A percentile compares a stretch with the other conserved stretches of the same genome.
These are phyloP conservation scores for Penicillium brevicompactum DNA, from an alignment of 2,329 filamentous ascomycete species.

Conservation along the genomic window DNA sequence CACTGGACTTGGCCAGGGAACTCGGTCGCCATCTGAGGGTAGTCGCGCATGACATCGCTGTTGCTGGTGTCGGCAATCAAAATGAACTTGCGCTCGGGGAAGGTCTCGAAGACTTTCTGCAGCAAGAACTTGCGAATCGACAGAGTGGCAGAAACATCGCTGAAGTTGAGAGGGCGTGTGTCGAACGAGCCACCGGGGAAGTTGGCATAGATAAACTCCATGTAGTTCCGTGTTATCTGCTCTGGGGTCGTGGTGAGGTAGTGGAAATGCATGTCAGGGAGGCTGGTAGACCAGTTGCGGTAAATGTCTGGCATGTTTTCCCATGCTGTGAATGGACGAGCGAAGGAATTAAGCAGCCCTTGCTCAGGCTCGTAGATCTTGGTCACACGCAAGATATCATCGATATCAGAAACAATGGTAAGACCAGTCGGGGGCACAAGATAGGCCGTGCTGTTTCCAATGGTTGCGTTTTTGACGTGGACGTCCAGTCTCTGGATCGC, in stretches of 20 bases:
- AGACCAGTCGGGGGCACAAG: slow-evolving; percentile 70
- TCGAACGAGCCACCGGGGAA: slow-evolving; percentile 79
- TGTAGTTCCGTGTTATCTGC: slow-evolving; percentile 75
- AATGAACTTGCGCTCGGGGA: slow-evolving; percentile 73
- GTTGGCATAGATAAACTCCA: slow-evolving; percentile 74
- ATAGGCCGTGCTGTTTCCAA: slow-evolving; percentile 75
- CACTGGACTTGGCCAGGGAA: slow-evolving; percentile 74
- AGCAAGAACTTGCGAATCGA: slow-evolving; percentile 71
- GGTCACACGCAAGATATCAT: slow-evolving; percentile 78
- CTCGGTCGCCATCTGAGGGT: slow-evolving; percentile 62
- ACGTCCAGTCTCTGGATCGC: slow-evolving; percentile 69
- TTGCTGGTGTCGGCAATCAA: slow-evolving; percentile 77
- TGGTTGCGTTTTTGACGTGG: slow-evolving; percentile 64
- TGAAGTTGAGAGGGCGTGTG: slow-evolving; percentile 77
- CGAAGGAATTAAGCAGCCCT: slow-evolving; percentile 76
- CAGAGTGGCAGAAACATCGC: slow-evolving; percentile 71
- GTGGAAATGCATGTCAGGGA: slow-evolving; percentile 74
- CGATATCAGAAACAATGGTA: slow-evolving; percentile 75
- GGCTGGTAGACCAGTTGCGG: slow-evolving; percentile 69
- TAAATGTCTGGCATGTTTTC: slow-evolving; percentile 80
- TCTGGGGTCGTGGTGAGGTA: slow-evolving; percentile 81
- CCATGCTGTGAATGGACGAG: slow-evolving; percentile 70
- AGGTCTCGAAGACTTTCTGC: slow-evolving; percentile 72
- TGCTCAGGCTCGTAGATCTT: slow-evolving; percentile 77
- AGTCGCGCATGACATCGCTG: slow-evolving; percentile 70